These are phyloP conservation scores for Begonia loranthoides DNA, from an alignment of 306 rosid species.

Conservation along the genomic window DNA sequence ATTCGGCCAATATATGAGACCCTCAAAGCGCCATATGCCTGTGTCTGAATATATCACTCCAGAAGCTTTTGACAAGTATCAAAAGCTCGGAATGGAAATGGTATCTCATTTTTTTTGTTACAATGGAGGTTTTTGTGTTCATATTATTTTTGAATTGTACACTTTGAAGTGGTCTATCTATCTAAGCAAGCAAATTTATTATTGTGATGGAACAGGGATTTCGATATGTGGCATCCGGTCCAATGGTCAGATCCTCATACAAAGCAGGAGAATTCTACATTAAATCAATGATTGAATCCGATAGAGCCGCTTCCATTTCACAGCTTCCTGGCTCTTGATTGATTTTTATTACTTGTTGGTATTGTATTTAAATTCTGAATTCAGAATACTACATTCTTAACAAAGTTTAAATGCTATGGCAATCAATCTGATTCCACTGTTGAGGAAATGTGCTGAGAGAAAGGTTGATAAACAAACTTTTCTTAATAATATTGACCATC, in stretches of 20 bases:
- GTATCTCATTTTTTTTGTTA: constrained; percentile 20
- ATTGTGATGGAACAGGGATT: constrained; percentile 40
- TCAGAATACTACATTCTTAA: too few relatives aligned
- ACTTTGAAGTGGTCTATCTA: background rate
- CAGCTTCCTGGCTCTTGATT: constrained; percentile 27
- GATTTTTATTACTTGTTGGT: too few relatives aligned
- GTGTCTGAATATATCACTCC: constrained; percentile 92
- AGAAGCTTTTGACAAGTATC: constrained; percentile 83
- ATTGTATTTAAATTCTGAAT: too few relatives aligned
- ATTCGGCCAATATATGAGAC: constrained; percentile 97
- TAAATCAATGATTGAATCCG: constrained; percentile 88
- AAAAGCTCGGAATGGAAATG: constrained; percentile 83
- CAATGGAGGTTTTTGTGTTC: background rate
- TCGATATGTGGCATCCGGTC: constrained; percentile 88
- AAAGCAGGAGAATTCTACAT: constrained; percentile 91
- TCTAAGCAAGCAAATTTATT: background rate
- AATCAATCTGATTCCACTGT: background rate
- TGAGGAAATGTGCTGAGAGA: too few relatives aligned
- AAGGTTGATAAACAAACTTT: too few relatives aligned
- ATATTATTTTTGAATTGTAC: background rate
- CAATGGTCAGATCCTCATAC: constrained; percentile 89
- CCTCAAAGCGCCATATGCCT: constrained; percentile 98
- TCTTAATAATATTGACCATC: too few relatives aligned
- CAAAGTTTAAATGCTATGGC: background rate
- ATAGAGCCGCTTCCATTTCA: constrained; percentile 55